Evolutionary conservation across 2,329 filamentous ascomycete species (phyloP).

Genomic region (Esteya vermicola): DNA sequence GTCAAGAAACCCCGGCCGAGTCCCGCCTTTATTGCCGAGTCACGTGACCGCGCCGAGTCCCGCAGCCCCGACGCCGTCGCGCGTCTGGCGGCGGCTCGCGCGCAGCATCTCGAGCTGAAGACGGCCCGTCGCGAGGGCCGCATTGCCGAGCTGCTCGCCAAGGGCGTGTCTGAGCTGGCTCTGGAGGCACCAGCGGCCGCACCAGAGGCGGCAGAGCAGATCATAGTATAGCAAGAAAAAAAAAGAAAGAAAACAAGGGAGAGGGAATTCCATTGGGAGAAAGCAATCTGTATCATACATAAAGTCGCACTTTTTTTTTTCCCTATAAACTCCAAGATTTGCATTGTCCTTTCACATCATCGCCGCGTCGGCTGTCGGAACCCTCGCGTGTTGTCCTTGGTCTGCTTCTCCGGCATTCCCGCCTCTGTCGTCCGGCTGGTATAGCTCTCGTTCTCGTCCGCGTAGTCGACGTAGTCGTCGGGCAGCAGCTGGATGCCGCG

Average conservation of each 20-base stretch:
- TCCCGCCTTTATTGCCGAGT: slow-evolving; percentile 32
- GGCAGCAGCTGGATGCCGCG: slow-evolving; percentile 11
- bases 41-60: slow-evolving; percentile 26
- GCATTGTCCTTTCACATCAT: not conserved
- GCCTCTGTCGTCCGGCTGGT: too few relatives aligned
- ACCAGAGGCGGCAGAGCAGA: not conserved
- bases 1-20: slow-evolving; percentile 62
- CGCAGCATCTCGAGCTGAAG: slow-evolving; percentile 40
- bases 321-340: not conserved
- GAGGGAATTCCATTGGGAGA: too few relatives aligned
- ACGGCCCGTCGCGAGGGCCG: slow-evolving; percentile 26
- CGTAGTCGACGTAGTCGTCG: slow-evolving; percentile 12
- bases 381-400: slow-evolving; percentile 21
- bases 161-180: slow-evolving; percentile 2
- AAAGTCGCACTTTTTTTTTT: too few relatives aligned
- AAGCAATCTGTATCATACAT: too few relatives aligned
- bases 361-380: slow-evolving; percentile 34
- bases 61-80: slow-evolving; percentile 31
- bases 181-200: not conserved
- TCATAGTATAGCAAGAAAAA: too few relatives aligned
- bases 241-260: too few relatives aligned
- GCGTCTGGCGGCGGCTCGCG: slow-evolving; percentile 32
- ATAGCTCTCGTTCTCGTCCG: slow-evolving; percentile 1
- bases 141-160: slow-evolving; percentile 19
- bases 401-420: too few relatives aligned